These are phyloP conservation scores for Staphylotrichum tortipilum DNA, from an alignment of 495 filamentous ascomycete genomes.

Conservation along the genomic window DNA sequence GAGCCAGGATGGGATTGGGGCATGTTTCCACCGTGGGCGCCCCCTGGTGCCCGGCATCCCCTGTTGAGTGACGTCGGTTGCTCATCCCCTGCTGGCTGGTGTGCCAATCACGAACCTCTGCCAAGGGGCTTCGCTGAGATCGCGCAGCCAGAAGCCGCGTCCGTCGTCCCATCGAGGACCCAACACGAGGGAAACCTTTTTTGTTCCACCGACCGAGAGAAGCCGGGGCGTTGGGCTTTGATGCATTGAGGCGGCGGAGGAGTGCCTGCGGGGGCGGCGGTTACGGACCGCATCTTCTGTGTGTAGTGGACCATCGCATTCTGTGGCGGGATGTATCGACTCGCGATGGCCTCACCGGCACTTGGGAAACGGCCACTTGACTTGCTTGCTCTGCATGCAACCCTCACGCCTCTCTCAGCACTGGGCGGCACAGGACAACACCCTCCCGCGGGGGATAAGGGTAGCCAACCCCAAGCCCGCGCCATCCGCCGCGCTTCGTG, in stretches of 20 bases:
- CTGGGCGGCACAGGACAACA: not conserved
- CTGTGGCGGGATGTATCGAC: not conserved
- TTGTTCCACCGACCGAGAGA: slow-evolving; percentile 9
- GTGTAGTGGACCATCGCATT: not conserved
- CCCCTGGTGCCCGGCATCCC: slow-evolving; percentile 7
- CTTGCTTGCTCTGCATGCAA: slow-evolving; percentile 3
- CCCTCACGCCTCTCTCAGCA: not conserved
- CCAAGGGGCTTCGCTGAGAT: slow-evolving; percentile 13
- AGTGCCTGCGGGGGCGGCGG: not conserved
- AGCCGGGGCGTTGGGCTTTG: not conserved
- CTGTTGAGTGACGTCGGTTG: slow-evolving; percentile 21
- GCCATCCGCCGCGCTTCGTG: too few species aligned
- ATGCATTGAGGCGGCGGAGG: too few species aligned
- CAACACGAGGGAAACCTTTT: not conserved
- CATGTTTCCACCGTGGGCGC: slow-evolving; percentile 12
- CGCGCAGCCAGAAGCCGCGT: not conserved
- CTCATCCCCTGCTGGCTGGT: slow-evolving; percentile 2
- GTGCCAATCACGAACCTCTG: slow-evolving; percentile 7
- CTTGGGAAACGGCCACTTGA: slow-evolving; percentile 9
- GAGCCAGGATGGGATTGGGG: not conserved
- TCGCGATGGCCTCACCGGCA: slow-evolving; percentile 10
- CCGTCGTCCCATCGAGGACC: not conserved
- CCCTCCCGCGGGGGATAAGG: slow-evolving; percentile 10
- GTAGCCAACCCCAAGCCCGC: not conserved
- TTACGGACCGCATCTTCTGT: slow-evolving; percentile 2